Evolutionary conservation across 768 basidiomycete genomes (phyloP).

Genomic region (Agaricus sinodeliciosus): DNA sequence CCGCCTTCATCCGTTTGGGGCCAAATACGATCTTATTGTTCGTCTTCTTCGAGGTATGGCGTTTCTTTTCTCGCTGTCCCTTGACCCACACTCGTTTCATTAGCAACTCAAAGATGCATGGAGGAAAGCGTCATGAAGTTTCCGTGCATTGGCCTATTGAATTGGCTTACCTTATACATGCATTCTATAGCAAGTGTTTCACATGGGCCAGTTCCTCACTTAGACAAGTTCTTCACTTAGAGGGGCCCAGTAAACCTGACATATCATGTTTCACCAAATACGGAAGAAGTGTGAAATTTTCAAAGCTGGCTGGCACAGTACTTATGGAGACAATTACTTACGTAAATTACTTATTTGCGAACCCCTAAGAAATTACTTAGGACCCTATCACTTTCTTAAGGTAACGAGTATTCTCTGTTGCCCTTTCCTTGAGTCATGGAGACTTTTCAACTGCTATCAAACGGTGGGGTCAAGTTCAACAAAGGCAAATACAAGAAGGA

Average conservation of each 20-base stretch:
- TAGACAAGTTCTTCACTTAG: neutral
- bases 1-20: constrained; percentile 77
- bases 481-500: constrained; percentile 68
- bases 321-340: no score
- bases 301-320: neutral
- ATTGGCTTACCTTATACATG: no score
- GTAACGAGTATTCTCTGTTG: no score
- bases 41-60: constrained; percentile 71
- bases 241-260: neutral
- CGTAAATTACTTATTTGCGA: no score
- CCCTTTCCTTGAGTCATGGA: constrained; percentile 44
- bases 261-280: neutral
- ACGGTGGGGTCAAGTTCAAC: constrained; percentile 80
- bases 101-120: constrained; percentile 72
- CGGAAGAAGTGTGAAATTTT: neutral
- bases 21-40: constrained; percentile 83
- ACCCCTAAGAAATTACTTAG: no score
- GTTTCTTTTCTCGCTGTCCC: neutral
- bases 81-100: neutral
- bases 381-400: no score
- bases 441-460: constrained; percentile 83
- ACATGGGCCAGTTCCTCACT: neutral
- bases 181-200: neutral
- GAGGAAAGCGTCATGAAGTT: constrained; percentile 20
- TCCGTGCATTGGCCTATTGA: neutral